A percentile compares a stretch with the other conserved stretches of the same genome.
These are phyloP conservation scores for Malus sieversii DNA, from an alignment of 306 rosid species.

Conservation along the genomic window DNA sequence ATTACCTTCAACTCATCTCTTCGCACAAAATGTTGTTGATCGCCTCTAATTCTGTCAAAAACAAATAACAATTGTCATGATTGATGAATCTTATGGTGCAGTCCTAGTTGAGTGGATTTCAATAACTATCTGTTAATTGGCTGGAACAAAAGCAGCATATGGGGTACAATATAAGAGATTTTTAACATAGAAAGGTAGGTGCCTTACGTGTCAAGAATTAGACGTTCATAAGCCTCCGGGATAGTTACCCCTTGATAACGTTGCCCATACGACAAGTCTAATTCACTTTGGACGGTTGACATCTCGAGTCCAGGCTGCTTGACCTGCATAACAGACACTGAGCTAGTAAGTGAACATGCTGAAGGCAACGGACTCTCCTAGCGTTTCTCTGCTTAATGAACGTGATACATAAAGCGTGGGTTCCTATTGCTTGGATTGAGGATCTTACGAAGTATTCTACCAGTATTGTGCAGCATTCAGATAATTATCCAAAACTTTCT, in stretches of 20 bases:
- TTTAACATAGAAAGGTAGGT: constrained; percentile 2
- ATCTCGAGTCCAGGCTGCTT: constrained; percentile 97
- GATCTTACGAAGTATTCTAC: neutral
- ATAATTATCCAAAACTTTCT: neutral
- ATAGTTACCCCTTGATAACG: constrained; percentile 75
- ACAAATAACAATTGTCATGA: neutral
- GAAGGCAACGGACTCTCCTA: neutral
- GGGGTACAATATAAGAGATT: neutral
- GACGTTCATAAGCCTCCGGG: constrained; percentile 97
- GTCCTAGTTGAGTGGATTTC: neutral
- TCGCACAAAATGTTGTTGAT: constrained; percentile 94
- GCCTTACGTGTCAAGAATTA: constrained; percentile 92
- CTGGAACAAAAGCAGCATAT: neutral
- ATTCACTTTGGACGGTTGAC: constrained; percentile 79
- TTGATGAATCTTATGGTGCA: neutral
- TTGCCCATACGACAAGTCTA: constrained; percentile 82
- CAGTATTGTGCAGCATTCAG: neutral
- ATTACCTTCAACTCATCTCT: constrained; percentile 93
- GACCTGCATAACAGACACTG: constrained; percentile 45
- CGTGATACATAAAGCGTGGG: neutral
- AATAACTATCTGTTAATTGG: neutral
- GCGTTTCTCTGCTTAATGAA: neutral
- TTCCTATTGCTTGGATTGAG: neutral
- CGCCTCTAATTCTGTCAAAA: constrained; percentile 77
- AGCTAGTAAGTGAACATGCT: neutral